Conservation (phyloP, 2,329 filamentous ascomycete genomes). For the Dryadomyces sulphureus region DNA sequence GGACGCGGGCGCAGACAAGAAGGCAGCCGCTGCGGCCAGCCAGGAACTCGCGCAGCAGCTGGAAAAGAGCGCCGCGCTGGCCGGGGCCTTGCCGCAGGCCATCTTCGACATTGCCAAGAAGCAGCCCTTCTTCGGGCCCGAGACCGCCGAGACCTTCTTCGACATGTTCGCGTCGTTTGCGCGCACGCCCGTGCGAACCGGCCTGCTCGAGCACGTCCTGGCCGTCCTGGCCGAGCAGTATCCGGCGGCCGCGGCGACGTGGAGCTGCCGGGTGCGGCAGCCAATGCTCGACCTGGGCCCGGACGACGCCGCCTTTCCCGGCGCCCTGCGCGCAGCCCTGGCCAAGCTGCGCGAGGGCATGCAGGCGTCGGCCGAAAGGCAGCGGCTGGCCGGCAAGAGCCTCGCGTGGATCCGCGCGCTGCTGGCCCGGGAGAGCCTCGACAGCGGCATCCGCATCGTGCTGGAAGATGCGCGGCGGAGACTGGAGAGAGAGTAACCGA, state of each 20-base stretch:
- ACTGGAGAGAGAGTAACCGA: constrained; percentile 14
- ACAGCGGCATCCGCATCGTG: constrained; percentile 39
- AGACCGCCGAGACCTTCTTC: constrained; percentile 64
- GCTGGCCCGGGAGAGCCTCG: constrained; percentile 32
- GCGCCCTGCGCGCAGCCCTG: constrained; percentile 52
- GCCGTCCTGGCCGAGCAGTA: constrained; percentile 44
- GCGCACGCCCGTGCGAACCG: constrained; percentile 43
- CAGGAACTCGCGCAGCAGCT: constrained; percentile 34
- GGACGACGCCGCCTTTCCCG: constrained; percentile 56
- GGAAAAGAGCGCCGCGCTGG: constrained; percentile 66
- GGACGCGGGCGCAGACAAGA: constrained; percentile 17
- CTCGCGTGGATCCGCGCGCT: constrained; percentile 39
- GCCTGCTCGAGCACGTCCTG: constrained; percentile 61
- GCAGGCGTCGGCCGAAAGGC: constrained; percentile 29
- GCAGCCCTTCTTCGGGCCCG: constrained; percentile 53
- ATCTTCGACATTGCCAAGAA: constrained; percentile 80
- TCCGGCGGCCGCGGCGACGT: constrained; percentile 46
- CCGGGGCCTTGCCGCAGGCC: constrained; percentile 84
- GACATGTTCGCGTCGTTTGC: constrained; percentile 60
- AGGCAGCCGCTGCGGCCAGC: constrained; percentile 26
- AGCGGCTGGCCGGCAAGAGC: constrained; percentile 31
- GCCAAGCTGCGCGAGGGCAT: constrained; percentile 40
- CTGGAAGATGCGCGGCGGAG: constrained; percentile 34
- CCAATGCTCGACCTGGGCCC: constrained; percentile 52
- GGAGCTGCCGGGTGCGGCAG: constrained; percentile 56